These are phyloP conservation scores for Limonium bicolor DNA, from an alignment of 148 eudicot species.

Conservation along the genomic window DNA sequence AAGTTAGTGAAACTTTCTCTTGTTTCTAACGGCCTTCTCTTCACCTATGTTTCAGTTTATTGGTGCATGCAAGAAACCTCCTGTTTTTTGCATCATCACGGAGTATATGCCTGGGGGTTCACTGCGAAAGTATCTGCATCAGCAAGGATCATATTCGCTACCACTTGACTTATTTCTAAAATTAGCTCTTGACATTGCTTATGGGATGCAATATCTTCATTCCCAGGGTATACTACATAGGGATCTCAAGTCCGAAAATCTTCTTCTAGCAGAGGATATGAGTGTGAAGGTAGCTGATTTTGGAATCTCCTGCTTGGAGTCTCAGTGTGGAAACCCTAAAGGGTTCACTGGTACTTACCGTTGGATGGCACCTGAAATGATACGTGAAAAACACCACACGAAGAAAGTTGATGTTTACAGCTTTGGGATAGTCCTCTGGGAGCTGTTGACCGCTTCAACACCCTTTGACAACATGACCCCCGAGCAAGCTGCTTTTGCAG, in stretches of 20 bases:
- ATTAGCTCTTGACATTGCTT: constrained; percentile 77
- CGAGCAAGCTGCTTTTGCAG: constrained; percentile 99
- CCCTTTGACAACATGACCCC: constrained; percentile 97
- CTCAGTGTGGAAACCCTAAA: constrained; percentile 78
- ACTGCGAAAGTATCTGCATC: constrained; percentile 78
- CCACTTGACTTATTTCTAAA: constrained; percentile 56
- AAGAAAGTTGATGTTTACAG: constrained; percentile 98
- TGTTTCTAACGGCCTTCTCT: constrained; percentile 4
- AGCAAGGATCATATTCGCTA: constrained; percentile 79
- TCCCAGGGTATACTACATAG: constrained; percentile 88
- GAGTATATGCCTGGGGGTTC: constrained; percentile 92
- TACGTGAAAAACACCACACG: constrained; percentile 71
- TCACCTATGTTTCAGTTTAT: constrained; percentile 44
- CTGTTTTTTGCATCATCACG: constrained; percentile 93
- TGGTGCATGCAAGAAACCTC: constrained; percentile 93
- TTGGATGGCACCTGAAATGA: constrained; percentile 99
- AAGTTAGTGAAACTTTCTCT: no score
- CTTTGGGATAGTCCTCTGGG: constrained; percentile 94
- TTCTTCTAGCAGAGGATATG: constrained; percentile 80
- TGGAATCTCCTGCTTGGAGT: constrained; percentile 92
- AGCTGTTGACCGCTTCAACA: constrained; percentile 73
- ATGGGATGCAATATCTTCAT: constrained; percentile 97
- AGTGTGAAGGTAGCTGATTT: constrained; percentile 95
- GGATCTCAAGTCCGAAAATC: constrained; percentile 91
- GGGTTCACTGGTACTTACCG: constrained; percentile 96